Evolutionary conservation across 768 basidiomycete genomes (phyloP).

Genomic region (Phanerochaete carnosa): DNA sequence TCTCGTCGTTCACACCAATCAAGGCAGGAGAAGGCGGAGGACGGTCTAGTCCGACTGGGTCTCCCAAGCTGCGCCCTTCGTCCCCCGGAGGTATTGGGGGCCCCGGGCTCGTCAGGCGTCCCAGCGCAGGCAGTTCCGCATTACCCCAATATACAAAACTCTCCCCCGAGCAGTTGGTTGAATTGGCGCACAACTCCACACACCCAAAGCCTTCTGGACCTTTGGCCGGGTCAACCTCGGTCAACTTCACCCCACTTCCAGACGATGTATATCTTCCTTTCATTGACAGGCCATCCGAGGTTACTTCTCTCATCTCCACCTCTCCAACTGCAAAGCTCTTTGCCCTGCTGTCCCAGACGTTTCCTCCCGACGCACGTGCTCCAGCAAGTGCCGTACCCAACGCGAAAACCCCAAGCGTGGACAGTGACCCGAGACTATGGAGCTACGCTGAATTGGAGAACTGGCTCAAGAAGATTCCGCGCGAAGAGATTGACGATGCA

Average conservation of each 20-base stretch:
- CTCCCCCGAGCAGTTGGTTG: constrained; percentile 70
- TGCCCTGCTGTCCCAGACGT: constrained; percentile 69
- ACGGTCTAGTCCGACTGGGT: constrained; percentile 31
- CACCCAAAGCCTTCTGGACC: constrained; percentile 34
- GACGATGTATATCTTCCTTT: constrained; percentile 83
- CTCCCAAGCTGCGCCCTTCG: constrained; percentile 32
- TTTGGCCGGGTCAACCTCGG: constrained; percentile 28
- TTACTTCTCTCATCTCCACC: constrained; percentile 58
- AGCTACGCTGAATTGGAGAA: constrained; percentile 62
- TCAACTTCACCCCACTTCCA: constrained; percentile 72
- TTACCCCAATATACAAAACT: constrained; percentile 43
- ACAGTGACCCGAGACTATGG: constrained; percentile 66
- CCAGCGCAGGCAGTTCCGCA: constrained; percentile 41
- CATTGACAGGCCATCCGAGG: constrained; percentile 78
- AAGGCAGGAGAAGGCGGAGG: constrained; percentile 23
- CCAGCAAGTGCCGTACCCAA: constrained; percentile 24
- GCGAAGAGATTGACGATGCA: constrained; percentile 62
- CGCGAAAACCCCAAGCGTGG: constrained; percentile 26
- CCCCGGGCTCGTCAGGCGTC: constrained; percentile 25
- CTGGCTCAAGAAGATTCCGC: constrained; percentile 65
- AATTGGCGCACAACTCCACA: constrained; percentile 64
- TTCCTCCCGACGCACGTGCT: constrained; percentile 34
- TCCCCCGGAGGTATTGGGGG: constrained; percentile 32
- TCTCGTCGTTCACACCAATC: constrained; percentile 53
- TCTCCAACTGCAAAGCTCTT: constrained; percentile 71